Base-by-base conservation (phyloP, 805 yeast genomes). In the Myxozyma neglecta region DNA sequence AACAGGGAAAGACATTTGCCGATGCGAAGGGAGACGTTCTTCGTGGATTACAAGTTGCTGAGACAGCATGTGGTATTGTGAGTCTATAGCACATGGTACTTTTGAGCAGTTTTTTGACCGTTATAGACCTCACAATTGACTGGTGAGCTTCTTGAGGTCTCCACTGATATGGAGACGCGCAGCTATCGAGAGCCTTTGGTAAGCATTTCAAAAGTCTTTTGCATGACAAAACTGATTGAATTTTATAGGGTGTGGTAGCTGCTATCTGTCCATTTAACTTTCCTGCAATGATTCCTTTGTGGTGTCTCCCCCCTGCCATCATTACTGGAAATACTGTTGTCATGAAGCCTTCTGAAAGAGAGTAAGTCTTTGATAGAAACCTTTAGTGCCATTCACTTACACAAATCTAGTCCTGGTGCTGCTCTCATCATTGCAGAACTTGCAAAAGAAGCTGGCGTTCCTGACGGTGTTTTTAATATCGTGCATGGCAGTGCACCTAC, bases 181-280 rank as follows among this genome's bases (percentile, higher is more conserved):
- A 85, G 85, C 88, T 85, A 83, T 71, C 82, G 91, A 69, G 87
- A 84, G 73, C 70, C 70, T 6, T 50, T 64, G 64, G 64, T 60
- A 29, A 8, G 55, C 16, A 14, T 6, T 24, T 5, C 29, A 24
- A 5, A 9, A 16, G 6, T n/a, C 8, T 34, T 10, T 20, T 34
- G 48, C 24, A 37, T 8, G 18, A 7, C n/a, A 24, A 24, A 3
- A 10, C 1, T 13, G 18, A 32, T 24, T n/a, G 29, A 20, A 9
- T n/a, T 16, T 11, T 8, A 10, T 20, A 59, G 63, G 93, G 93
- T 37, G 89, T 87, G 7, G 83, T 87, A 62, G 90, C 87, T 14
- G 87, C 91, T 29, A 88, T 87, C 70, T 84, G 88, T 66, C 93
- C 93, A 20, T 87, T 87, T 79, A 87, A 87, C 77, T 87, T 87